Conservation (phyloP, 768 basidiomycete species). For the Xerocomus spinulosus region DNA sequence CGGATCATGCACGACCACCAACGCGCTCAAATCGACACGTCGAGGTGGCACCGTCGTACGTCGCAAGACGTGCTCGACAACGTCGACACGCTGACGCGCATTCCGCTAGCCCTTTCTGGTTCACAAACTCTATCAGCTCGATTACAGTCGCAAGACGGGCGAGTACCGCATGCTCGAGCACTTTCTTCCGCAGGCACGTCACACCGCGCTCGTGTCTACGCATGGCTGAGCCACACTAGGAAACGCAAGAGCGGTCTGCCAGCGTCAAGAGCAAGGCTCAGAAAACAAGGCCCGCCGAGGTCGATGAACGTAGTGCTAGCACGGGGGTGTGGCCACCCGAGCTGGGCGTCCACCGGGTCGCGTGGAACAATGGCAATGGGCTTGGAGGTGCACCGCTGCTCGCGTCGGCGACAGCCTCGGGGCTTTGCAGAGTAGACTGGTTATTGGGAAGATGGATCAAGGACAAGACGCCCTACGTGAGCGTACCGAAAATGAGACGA, state of each 20-base stretch:
- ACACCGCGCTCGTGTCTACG: too few species aligned
- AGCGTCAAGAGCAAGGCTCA: conserved; percentile 33
- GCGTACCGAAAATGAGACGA: conserved; percentile 55
- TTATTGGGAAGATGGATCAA: conserved; percentile 71
- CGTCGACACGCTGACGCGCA: neutral
- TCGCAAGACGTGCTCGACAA: neutral
- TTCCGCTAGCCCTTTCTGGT: conserved; percentile 62
- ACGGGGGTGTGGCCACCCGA: conserved; percentile 77
- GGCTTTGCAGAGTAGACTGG: conserved; percentile 82
- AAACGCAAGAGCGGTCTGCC: conserved; percentile 39
- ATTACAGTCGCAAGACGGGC: conserved; percentile 71
- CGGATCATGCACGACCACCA: conserved; percentile 74
- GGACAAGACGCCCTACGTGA: conserved; percentile 61
- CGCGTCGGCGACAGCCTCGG: conserved; percentile 78
- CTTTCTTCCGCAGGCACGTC: conserved; percentile 64
- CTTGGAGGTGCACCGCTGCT: conserved; percentile 54
- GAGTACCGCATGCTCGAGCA: conserved; percentile 88
- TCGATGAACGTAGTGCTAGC: conserved; percentile 27
- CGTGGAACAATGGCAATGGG: conserved; percentile 79
- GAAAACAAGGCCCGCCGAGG: conserved; percentile 16
- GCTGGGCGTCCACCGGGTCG: conserved; percentile 70
- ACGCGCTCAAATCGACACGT: conserved; percentile 60
- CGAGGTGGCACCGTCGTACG: conserved; percentile 70
- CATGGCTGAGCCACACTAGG: conserved; percentile 29
- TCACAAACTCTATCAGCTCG: conserved; percentile 80